These are phyloP conservation scores for Pseudognaphalium luteoalbum DNA, from an alignment of 129 eudicot genomes.

Conservation along the genomic window DNA sequence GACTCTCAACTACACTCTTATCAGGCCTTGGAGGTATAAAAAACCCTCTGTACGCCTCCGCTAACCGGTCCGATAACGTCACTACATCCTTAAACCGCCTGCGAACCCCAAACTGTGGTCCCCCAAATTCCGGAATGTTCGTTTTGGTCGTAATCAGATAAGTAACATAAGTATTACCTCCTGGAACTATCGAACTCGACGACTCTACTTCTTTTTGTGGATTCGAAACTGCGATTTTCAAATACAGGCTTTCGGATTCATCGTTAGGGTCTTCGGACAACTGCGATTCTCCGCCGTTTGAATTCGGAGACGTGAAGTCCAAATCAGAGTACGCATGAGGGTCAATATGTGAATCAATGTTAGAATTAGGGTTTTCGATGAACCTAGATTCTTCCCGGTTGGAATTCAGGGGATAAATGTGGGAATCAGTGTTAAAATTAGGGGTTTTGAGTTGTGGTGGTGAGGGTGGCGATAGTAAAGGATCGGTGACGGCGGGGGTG, in stretches of 20 bases:
- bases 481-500: conserved; percentile 58
- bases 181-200: conserved; percentile 69
- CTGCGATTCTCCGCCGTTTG: conserved; percentile 6
- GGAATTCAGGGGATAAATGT: conserved; percentile 24
- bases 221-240: conserved; percentile 60
- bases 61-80: conserved; percentile 71
- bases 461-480: conserved; percentile 49
- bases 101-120: conserved; percentile 61
- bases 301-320: conserved; percentile 33
- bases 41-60: conserved; percentile 71
- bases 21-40: conserved; percentile 92
- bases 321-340: conserved; percentile 44
- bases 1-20: conserved; percentile 89
- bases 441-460: conserved; percentile 27
- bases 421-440: conserved; percentile 13
- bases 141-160: conserved; percentile 71
- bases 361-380: conserved; percentile 18
- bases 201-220: conserved; percentile 75
- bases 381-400: background rate
- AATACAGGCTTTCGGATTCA: conserved; percentile 18
- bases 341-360: conserved; percentile 25
- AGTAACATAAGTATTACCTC: conserved; percentile 62
- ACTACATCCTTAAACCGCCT: conserved; percentile 84
- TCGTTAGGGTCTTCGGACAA: conserved; percentile 28
- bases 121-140: conserved; percentile 57